phyloP scores from a whole-genome alignment of 768 basidiomycete genomes.

The Boletus sensibilis region DNA sequence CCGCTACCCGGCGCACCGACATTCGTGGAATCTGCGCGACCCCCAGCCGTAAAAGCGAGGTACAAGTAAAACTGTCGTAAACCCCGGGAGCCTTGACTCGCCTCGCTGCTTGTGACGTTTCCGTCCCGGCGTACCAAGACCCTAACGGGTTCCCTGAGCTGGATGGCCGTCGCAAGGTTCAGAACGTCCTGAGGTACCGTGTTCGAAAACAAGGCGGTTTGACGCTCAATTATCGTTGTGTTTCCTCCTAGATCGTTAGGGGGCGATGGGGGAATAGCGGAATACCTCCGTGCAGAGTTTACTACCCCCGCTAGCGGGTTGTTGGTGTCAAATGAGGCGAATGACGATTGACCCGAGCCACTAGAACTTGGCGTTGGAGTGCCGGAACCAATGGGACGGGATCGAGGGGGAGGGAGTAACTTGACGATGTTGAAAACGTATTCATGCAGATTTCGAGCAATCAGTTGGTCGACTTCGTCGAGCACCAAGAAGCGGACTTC shows the following conservation, averaged over 20 bases:
- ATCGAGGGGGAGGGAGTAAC: constrained; percentile 83
- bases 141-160: constrained; percentile 92
- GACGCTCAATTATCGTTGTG: constrained; percentile 62
- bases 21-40: constrained; percentile 55
- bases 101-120: constrained; percentile 69
- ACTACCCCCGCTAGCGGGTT: constrained; percentile 34
- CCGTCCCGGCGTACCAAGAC: constrained; percentile 95
- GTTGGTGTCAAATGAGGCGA: constrained; percentile 49
- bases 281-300: constrained; percentile 56
- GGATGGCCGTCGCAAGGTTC: constrained; percentile 89
- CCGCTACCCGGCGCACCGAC: constrained; percentile 50
- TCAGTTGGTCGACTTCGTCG: constrained; percentile 97
- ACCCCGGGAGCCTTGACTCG: constrained; percentile 72
- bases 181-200: constrained; percentile 98
- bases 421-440: constrained; percentile 93
- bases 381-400: constrained; percentile 47
- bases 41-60: constrained; percentile 88
- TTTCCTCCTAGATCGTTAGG: constrained; percentile 38
- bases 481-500: constrained; percentile 93
- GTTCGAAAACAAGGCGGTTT: constrained; percentile 95
- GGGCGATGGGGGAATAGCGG: constrained; percentile 49
- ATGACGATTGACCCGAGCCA: constrained; percentile 39
- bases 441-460: constrained; percentile 95
- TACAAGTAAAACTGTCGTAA: constrained; percentile 96
- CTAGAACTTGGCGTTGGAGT: constrained; percentile 36